These are phyloP conservation scores for Sistotremastrum niveocremeum DNA, from an alignment of 768 basidiomycete genomes.

Conservation along the genomic window DNA sequence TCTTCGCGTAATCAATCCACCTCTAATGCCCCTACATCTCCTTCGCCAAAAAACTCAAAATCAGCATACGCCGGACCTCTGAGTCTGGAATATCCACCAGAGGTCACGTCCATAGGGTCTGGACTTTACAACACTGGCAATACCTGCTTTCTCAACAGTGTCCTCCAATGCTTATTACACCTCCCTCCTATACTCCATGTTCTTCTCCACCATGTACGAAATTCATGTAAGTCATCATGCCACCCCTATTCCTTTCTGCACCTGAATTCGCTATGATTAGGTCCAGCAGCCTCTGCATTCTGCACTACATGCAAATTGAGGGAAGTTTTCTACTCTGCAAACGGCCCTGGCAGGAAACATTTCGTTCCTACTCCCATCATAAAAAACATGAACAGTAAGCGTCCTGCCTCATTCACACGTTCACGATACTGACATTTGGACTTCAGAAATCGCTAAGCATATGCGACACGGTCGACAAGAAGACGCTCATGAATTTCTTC, in stretches of 20 bases:
- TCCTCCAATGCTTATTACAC: constrained; percentile 84
- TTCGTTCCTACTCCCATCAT: constrained; percentile 58
- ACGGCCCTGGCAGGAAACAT: constrained; percentile 26
- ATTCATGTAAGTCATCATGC: constrained; percentile 43
- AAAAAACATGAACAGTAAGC: constrained; percentile 55
- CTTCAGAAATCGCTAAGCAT: constrained; percentile 75
- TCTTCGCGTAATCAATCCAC: constrained; percentile 8
- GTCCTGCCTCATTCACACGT: background rate
- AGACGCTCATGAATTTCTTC: constrained; percentile 95
- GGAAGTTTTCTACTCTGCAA: constrained; percentile 39
- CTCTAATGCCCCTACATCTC: constrained; percentile 14
- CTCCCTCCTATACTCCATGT: constrained; percentile 74
- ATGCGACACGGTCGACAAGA: constrained; percentile 89
- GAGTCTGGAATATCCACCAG: constrained; percentile 49
- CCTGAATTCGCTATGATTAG: constrained; percentile 12
- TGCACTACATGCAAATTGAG: constrained; percentile 74
- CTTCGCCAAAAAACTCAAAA: constrained; percentile 21
- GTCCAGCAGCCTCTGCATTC: constrained; percentile 34
- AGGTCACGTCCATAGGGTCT: constrained; percentile 27
- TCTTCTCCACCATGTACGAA: constrained; percentile 32
- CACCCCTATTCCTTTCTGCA: constrained; percentile 4
- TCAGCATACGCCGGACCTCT: constrained; percentile 40
- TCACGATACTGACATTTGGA: constrained; percentile 5
- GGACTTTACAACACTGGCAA: constrained; percentile 83
- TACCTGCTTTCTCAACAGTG: constrained; percentile 94